Percentiles rank a stretch among this genome's conserved stretches.
Conservation (phyloP, 2,329 filamentous ascomycete species). For the Rachicladosporium sp. region DNA sequence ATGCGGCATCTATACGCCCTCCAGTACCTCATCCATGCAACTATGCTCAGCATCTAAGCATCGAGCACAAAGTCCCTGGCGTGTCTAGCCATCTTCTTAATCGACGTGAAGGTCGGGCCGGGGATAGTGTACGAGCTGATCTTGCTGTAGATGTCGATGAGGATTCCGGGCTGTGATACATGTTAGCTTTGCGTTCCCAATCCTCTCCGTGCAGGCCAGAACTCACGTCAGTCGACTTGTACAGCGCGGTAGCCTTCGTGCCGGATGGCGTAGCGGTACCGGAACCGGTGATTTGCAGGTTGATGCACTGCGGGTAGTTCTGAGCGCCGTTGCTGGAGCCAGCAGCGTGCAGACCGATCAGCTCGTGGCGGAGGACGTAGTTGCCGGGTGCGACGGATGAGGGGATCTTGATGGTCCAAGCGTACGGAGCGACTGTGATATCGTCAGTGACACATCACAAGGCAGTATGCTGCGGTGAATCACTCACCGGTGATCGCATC, state of each 20-base stretch:
- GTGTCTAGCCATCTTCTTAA: slow-evolving; percentile 6
- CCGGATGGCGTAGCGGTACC: slow-evolving; percentile 39
- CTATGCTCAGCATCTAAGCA: neutral
- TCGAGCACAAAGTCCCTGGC: slow-evolving; percentile 3
- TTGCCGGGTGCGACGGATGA: slow-evolving; percentile 41
- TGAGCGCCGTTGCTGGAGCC: slow-evolving; percentile 31
- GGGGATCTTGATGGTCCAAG: slow-evolving; percentile 38
- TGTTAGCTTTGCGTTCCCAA: no score
- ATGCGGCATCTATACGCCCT: no score
- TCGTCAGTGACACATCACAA: no score
- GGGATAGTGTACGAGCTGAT: slow-evolving; percentile 39
- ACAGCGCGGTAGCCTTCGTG: slow-evolving; percentile 42
- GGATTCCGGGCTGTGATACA: slow-evolving; percentile 35
- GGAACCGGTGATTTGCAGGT: slow-evolving; percentile 46
- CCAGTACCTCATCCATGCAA: no score
- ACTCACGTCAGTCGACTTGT: slow-evolving; percentile 42
- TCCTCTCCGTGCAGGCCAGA: no score
- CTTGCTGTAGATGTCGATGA: slow-evolving; percentile 46
- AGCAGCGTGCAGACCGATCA: slow-evolving; percentile 48
- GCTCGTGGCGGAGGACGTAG: slow-evolving; percentile 49
- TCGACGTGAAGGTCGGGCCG: slow-evolving; percentile 30
- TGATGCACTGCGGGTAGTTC: slow-evolving; percentile 40
- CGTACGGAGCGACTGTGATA: neutral
- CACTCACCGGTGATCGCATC: slow-evolving; percentile 32
- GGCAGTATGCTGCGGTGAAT: no score